These are phyloP conservation scores for Breviolum minutum DNA, from an alignment of 73 alveolate species.

Conservation along the genomic window DNA sequence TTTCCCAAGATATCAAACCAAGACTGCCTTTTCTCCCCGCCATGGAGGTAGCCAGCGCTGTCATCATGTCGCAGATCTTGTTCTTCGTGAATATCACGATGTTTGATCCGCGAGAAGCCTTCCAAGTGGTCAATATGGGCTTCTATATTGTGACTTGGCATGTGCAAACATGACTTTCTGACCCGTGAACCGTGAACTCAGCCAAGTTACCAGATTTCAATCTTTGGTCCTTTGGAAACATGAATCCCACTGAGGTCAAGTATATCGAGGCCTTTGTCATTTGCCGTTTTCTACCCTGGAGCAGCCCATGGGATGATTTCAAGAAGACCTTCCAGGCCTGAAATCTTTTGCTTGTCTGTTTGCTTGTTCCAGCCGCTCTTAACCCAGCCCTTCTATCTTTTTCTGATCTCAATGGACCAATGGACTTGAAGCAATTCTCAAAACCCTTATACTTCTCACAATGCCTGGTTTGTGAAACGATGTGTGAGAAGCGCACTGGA, in stretches of 20 bases:
- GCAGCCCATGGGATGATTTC: background rate
- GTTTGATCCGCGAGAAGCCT: slow-evolving; percentile 84
- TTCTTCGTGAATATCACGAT: slow-evolving; percentile 78
- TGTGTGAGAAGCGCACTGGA: no score
- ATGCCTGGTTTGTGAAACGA: no score
- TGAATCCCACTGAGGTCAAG: slow-evolving; percentile 41
- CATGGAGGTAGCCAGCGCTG: slow-evolving; percentile 69
- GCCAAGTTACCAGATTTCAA: background rate
- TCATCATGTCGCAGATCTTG: slow-evolving; percentile 60
- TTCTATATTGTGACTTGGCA: slow-evolving; percentile 54
- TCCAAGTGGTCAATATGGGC: slow-evolving; percentile 68
- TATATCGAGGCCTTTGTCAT: slow-evolving; percentile 60
- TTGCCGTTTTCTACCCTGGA: slow-evolving; percentile 31
- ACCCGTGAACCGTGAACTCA: background rate
- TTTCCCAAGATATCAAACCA: no score
- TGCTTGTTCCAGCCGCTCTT: background rate
- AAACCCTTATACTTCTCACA: no score
- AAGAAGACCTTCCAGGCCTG: slow-evolving; percentile 1
- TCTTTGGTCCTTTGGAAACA: background rate
- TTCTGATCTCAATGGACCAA: background rate
- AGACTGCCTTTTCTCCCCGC: background rate
- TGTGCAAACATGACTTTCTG: background rate
- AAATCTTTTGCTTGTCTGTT: background rate
- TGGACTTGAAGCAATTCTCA: background rate
- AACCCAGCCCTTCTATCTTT: background rate